Base-by-base conservation (phyloP, 2,329 filamentous ascomycete species). In the Chaetothyriales sp. region DNA sequence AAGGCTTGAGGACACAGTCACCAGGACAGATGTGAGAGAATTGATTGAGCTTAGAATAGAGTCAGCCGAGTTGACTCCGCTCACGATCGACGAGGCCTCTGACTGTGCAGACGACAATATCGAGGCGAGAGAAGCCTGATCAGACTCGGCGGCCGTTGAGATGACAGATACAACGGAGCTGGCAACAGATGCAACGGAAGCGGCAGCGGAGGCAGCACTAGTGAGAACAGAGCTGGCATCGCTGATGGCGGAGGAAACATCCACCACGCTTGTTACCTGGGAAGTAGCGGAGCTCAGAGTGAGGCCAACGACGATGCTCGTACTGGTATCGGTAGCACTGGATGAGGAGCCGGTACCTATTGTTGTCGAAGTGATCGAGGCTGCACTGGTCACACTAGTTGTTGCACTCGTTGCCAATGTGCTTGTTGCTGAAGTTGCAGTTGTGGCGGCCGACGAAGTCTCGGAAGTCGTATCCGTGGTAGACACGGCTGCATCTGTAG, bases 131-230 rank as follows among this genome's bases (percentile, higher is more conserved):
- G 56, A 57, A 3, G 53, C 51, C 10, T 51, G 20, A 19, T 57
- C 56, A 10, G 56, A 49, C 18, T 50, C 45, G 4, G 50, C 33
- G 3, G 56, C 55, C 7, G 55, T 58, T 15, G 50, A 43, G 13
- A 53, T 53, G 18, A 52, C 54, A 10, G 54, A 57, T 48, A 57
- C 44, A 18, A 57, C 29, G 4, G 55, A 57, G 48, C 53, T 57
- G 10, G 53, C 57, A n/a, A 56, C 49, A 10, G 51, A 53, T 44
- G 56, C 47, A 40, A 59, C 54, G 1, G 53, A 56, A 20, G 53
- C 50, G 46, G 53, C 54, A 43, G 53, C 56, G 50, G 52, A 50
- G 44, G 48, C 56, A 18, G 53, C 54, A 13, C 54, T 55, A 18
- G 51, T 48, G 18, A 58, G 48, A 18, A 47, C 37, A 8, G 56